Evolutionary conservation across 352 stramenopile genomes (phyloP).

Genomic region (Elongisporangium undulatum): DNA sequence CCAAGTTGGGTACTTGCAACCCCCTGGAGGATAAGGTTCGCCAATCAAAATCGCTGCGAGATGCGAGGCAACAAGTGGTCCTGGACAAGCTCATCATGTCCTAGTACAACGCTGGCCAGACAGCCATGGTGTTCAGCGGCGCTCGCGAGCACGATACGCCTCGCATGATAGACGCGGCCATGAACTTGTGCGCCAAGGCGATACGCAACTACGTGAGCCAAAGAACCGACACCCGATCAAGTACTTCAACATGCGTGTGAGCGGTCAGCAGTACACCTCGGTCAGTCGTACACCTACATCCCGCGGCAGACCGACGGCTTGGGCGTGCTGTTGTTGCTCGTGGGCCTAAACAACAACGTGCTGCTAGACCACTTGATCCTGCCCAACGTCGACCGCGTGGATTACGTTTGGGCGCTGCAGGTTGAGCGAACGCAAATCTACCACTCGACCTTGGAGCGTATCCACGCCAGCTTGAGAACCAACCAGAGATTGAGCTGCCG

Average conservation of each 20-base stretch:
- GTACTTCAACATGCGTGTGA: constrained; percentile 64
- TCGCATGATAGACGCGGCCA: constrained; percentile 28
- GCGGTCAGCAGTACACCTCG: too few relatives aligned
- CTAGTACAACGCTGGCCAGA: constrained; percentile 39
- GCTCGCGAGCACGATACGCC: constrained; percentile 38
- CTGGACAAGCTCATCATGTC: constrained; percentile 2
- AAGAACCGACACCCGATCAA: constrained; percentile 40
- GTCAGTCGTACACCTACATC: constrained; percentile 25
- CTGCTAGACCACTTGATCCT: constrained; percentile 34
- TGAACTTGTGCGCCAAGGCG: constrained; percentile 30
- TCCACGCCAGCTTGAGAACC: constrained; percentile 34
- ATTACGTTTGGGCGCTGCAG: constrained; percentile 1
- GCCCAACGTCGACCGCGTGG: constrained; percentile 21
- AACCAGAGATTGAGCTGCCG: constrained; percentile 49
- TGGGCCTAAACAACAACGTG: constrained; percentile 51
- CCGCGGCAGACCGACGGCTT: constrained; percentile 41
- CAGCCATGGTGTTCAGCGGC: constrained; percentile 44
- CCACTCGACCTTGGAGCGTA: constrained; percentile 35
- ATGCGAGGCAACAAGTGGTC: neutral
- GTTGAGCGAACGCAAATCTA: constrained; percentile 33
- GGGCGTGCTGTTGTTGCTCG: constrained; percentile 43
- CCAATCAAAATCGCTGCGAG: neutral
- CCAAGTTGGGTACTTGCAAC: constrained; percentile 27
- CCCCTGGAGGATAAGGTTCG: neutral
- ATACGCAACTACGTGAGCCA: constrained; percentile 50